phyloP scores from a whole-genome alignment of 805 yeast species.

The Tetrapisispora nanseiensis region DNA sequence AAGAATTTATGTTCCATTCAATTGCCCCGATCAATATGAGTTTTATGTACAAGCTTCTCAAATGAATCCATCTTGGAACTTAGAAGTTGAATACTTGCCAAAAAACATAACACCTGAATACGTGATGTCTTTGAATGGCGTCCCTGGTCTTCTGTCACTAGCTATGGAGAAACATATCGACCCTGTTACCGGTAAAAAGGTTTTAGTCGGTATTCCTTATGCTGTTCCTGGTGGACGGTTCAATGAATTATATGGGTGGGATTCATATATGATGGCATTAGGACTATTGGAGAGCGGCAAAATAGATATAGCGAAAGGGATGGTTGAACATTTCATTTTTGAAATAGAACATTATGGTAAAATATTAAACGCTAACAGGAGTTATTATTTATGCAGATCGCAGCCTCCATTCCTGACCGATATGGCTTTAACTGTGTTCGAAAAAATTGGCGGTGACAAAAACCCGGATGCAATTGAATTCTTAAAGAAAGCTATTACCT shows the following conservation, averaged over 20 bases:
- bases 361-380: slow-evolving; percentile 86
- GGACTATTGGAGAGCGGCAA: slow-evolving; percentile 66
- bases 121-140: slow-evolving; percentile 63
- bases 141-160: slow-evolving; percentile 79
- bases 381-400: slow-evolving; percentile 82
- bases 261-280: slow-evolving; percentile 82
- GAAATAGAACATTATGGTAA: slow-evolving; percentile 88
- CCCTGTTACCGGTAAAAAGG: slow-evolving; percentile 40
- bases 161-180: slow-evolving; percentile 51
- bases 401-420: slow-evolving; percentile 97
- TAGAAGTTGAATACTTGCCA: slow-evolving; percentile 78
- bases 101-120: slow-evolving; percentile 63
- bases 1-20: slow-evolving; percentile 66
- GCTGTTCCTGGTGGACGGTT: slow-evolving; percentile 97
- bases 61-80: slow-evolving; percentile 42
- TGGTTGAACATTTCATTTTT: slow-evolving; percentile 86
- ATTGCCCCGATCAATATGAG: slow-evolving; percentile 60
- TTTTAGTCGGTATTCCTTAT: slow-evolving; percentile 64
- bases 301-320: slow-evolving; percentile 68
- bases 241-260: slow-evolving; percentile 97
- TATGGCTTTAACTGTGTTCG: slow-evolving; percentile 65
- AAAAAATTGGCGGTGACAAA: slow-evolving; percentile 42
- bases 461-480: slow-evolving; percentile 48
- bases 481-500: slow-evolving; percentile 50
- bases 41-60: slow-evolving; percentile 49